A percentile compares a stretch with the other conserved stretches of the same genome.
Evolutionary conservation across 345 rosid genomes (phyloP).

Genomic region (Cardamine occulta): DNA sequence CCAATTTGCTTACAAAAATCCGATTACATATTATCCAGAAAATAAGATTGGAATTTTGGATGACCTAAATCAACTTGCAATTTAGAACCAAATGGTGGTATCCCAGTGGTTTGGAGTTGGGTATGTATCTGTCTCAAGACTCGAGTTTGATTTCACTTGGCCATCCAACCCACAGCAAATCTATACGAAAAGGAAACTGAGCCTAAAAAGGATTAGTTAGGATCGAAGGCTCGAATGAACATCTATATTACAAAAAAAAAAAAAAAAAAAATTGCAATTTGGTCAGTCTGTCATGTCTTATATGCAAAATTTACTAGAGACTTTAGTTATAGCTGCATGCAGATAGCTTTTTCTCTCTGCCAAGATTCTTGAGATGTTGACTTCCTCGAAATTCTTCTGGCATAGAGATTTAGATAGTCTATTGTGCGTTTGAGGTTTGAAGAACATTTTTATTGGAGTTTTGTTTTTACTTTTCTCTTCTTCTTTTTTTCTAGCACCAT

Average conservation of each 20-base stretch:
- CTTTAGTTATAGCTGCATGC: neutral
- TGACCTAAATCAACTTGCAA: conserved; percentile 1
- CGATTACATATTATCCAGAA: neutral
- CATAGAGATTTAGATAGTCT: neutral
- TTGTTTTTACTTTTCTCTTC: neutral
- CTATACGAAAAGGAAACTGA: too few relatives aligned
- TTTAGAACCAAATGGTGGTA: too few relatives aligned
- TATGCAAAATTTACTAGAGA: neutral
- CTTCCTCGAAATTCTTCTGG: neutral
- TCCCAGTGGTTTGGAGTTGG: too few relatives aligned
- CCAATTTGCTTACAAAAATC: neutral
- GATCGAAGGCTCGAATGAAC: too few relatives aligned
- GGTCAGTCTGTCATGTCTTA: neutral
- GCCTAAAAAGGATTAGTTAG: too few relatives aligned
- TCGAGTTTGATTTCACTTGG: too few relatives aligned
- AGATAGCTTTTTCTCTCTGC: neutral
- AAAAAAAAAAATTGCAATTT: too few relatives aligned
- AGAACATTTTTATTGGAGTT: neutral
- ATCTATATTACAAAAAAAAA: too few relatives aligned
- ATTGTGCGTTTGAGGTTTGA: conserved; percentile 10
- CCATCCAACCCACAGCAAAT: too few relatives aligned
- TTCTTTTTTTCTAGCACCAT: neutral
- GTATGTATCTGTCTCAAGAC: too few relatives aligned
- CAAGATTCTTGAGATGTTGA: conserved; percentile 22
- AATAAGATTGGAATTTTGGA: neutral